A percentile compares a stretch with the other conserved stretches of the same genome.
phyloP scores from a whole-genome alignment of 352 stramenopile genomes.

The Aphanomyces stellatus region DNA sequence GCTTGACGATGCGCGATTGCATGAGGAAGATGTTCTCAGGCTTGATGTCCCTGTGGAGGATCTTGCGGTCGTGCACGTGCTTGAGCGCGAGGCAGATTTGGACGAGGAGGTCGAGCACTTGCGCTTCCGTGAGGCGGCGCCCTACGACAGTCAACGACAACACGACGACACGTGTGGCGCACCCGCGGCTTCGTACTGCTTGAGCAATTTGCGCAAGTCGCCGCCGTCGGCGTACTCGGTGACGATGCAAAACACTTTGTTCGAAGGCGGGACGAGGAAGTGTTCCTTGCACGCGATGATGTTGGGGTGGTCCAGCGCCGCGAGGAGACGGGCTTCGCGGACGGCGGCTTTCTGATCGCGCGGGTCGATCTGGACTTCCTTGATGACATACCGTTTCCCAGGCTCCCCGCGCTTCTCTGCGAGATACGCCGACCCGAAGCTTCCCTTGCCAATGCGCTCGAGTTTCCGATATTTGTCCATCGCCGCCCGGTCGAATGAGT shows the following conservation, averaged over 20 bases:
- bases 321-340: conserved; percentile 57
- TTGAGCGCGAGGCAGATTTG: conserved; percentile 71
- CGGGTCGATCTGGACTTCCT: conserved; percentile 64
- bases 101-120: conserved; percentile 50
- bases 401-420: conserved; percentile 35
- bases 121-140: conserved; percentile 28
- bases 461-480: conserved; percentile 80
- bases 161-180: background rate
- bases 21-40: conserved; percentile 83
- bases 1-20: conserved; percentile 47
- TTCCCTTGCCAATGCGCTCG: conserved; percentile 64
- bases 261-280: conserved; percentile 35
- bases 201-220: conserved; percentile 52
- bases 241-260: conserved; percentile 66
- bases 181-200: conserved; percentile 22
- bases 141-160: background rate
- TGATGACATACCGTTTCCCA: conserved; percentile 51
- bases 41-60: conserved; percentile 84
- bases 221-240: conserved; percentile 77
- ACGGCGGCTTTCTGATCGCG: conserved; percentile 47
- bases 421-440: conserved; percentile 60
- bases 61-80: conserved; percentile 73
- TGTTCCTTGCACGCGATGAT: conserved; percentile 76
- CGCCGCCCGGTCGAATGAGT: no score
- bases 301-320: conserved; percentile 70